Conservation (phyloP, 2,329 filamentous ascomycete genomes). For the Aciculosporium take region DNA sequence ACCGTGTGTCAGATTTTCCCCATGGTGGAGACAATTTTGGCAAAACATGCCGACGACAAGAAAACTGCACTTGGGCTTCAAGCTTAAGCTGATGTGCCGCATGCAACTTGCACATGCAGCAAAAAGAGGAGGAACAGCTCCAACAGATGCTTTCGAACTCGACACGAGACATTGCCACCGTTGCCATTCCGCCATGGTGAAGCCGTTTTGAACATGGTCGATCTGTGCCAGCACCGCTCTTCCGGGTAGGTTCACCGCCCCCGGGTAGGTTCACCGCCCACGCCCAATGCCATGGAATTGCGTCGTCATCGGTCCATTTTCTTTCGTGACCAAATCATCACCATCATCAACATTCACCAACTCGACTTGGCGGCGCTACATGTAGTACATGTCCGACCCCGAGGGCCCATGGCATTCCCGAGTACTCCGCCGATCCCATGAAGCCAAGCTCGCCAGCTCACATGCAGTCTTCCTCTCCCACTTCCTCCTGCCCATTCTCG, state of each 20-base stretch:
- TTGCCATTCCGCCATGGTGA: too few relatives aligned
- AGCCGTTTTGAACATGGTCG: too few relatives aligned
- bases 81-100: not conserved
- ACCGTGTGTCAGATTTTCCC: not conserved
- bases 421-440: too few relatives aligned
- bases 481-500: not conserved
- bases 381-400: not conserved
- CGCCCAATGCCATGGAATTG: not conserved
- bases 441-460: not conserved
- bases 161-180: too few relatives aligned
- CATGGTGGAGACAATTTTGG: conserved; percentile 1
- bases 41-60: too few relatives aligned
- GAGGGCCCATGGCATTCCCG: too few relatives aligned
- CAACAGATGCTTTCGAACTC: not conserved
- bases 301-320: not conserved
- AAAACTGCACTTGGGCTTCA: too few relatives aligned
- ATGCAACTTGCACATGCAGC: not conserved
- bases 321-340: not conserved
- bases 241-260: not conserved
- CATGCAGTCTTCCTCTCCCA: too few relatives aligned
- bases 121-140: not conserved
- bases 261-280: too few relatives aligned
- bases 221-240: too few relatives aligned
- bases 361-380: too few relatives aligned
- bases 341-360: too few relatives aligned